A percentile compares a stretch with the other conserved stretches of the same genome.
Evolutionary conservation across 371 early-diverging fungal genomes (phyloP).

Genomic region (Lichtheimia hyalospora): DNA sequence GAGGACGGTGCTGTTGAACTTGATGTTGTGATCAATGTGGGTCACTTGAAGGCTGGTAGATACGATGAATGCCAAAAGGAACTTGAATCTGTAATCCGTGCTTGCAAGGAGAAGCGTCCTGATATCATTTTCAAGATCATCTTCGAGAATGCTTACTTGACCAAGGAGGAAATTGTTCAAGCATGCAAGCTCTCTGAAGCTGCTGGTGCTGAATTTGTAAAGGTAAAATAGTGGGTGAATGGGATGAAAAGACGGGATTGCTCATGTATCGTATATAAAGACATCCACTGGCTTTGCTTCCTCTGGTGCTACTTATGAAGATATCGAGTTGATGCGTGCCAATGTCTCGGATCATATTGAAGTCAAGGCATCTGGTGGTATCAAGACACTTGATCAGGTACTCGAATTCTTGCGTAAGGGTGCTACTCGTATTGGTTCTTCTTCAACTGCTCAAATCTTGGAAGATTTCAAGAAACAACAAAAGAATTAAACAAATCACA

Average conservation of each 20-base stretch:
- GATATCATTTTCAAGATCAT: slow-evolving; percentile 64
- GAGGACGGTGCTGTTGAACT: slow-evolving; percentile 64
- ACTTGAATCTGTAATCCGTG: slow-evolving; percentile 37
- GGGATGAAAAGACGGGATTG: not conserved
- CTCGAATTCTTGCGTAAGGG: slow-evolving; percentile 58
- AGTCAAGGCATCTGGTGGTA: slow-evolving; percentile 71
- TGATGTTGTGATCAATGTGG: slow-evolving; percentile 69
- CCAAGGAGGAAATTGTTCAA: slow-evolving; percentile 54
- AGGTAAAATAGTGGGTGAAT: slow-evolving; percentile 18
- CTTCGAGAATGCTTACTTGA: slow-evolving; percentile 63
- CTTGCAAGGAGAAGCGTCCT: slow-evolving; percentile 42
- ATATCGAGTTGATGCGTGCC: slow-evolving; percentile 58
- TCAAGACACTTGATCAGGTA: slow-evolving; percentile 62
- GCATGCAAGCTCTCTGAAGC: slow-evolving; percentile 52
- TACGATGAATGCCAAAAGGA: slow-evolving; percentile 52
- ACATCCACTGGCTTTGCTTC: slow-evolving; percentile 68
- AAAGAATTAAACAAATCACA: not conserved
- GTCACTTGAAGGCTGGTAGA: slow-evolving; percentile 53
- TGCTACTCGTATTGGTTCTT: slow-evolving; percentile 62
- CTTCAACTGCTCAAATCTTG: slow-evolving; percentile 58
- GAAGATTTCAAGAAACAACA: slow-evolving; percentile 50
- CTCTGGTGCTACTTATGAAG: slow-evolving; percentile 57
- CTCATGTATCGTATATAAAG: slow-evolving; percentile 2
- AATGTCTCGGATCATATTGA: slow-evolving; percentile 42
- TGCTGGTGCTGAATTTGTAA: slow-evolving; percentile 69